Base-by-base conservation (phyloP, 2,329 filamentous ascomycete genomes). In the Monosporascus sp. region DNA sequence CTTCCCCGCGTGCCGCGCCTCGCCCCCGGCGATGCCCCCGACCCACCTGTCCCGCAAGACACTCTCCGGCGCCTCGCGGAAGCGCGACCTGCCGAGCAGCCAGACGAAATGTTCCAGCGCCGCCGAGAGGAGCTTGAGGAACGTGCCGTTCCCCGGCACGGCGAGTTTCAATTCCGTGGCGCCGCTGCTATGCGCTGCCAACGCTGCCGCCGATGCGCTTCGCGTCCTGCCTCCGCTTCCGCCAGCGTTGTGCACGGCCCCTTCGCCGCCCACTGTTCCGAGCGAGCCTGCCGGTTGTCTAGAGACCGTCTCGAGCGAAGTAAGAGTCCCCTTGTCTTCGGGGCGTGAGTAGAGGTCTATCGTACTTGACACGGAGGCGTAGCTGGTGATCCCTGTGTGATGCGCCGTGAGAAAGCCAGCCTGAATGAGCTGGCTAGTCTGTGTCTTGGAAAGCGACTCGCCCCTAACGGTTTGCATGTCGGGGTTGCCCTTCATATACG, bases 21-120 rank as follows among this genome's bases (percentile, higher is more conserved):
- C 76, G 20, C 76, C 73, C 14, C 64, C 69, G 2, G 72, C 71
- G n/a, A 81, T 70, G 4, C 85, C 85, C 14, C 86, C 87, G 58
- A 91, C 84, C 82, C 88, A 91, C 49, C 84, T 78, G 68, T 91
- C 86, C 40, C 76, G 75, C 40, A 91, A 72, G 59, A 83, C 70
- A 40, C 73, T 71, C 67, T 87, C 78, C 1, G 87, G 82, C 35
- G 79, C 80, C 69, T 90, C 87, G 45, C 79, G 78, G 69, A 79
- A 84, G 52, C 76, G 78, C 14, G 80, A 82, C 65, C 80, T 81
- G 16, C 72, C 73, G 27, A 91, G 69, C 35, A 88, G 70, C 6
- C 74, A 72, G 1, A 84, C 68, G 0, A 91, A 70, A 67, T 89
- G 86, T 24, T 77, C 76, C 16, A 88, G 76, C 2, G 84, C 82